These are phyloP conservation scores for Solanum chilense DNA, from an alignment of 257 asterid species.

Conservation along the genomic window DNA sequence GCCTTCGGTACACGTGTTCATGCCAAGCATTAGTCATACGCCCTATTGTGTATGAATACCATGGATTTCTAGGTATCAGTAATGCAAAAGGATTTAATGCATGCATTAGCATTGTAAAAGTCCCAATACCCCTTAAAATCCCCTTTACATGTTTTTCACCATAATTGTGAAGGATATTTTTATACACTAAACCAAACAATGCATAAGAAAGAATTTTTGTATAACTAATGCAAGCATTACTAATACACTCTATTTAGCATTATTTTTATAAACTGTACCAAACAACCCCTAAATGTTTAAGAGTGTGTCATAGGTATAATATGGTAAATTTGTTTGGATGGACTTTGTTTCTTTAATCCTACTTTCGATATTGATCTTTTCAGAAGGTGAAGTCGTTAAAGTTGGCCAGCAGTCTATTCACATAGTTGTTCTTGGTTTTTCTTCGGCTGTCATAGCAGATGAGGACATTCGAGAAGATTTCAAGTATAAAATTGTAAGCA, in stretches of 20 bases:
- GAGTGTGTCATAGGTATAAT: neutral
- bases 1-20: neutral
- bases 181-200: neutral
- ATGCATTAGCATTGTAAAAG: no score
- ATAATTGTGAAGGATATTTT: neutral
- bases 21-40: neutral
- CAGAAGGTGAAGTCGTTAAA: constrained; percentile 82
- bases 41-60: neutral
- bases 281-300: neutral
- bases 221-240: neutral
- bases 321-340: neutral
- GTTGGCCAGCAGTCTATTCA: constrained; percentile 48
- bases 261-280: neutral
- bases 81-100: neutral
- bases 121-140: no score
- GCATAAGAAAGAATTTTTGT: neutral
- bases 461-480: constrained; percentile 62
- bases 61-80: neutral
- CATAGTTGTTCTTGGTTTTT: constrained; percentile 68
- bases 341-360: neutral
- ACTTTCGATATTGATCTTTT: neutral
- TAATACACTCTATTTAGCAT: neutral
- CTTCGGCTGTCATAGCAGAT: constrained; percentile 44
- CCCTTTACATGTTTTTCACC: neutral
- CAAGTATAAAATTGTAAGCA: constrained; percentile 47